A percentile compares a stretch with the other conserved stretches of the same genome.
Conservation (phyloP, 2,329 filamentous ascomycete genomes). For the Drechmeria coniospora region DNA sequence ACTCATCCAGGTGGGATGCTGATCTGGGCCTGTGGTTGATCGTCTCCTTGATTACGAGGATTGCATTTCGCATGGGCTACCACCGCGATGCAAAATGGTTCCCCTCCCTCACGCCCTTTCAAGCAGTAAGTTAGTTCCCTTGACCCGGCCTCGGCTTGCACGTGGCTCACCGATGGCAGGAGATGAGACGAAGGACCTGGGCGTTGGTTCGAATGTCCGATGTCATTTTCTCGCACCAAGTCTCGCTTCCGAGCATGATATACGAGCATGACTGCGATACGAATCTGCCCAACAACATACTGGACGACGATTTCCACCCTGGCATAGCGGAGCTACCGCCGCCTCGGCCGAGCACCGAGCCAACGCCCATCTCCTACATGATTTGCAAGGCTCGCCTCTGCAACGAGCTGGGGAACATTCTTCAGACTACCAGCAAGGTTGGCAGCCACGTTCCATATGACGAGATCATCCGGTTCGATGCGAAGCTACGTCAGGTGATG, state of each 20-base stretch:
- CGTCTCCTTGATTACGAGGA: conserved; percentile 36
- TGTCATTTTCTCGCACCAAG: conserved; percentile 62
- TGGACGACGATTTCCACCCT: conserved; percentile 65
- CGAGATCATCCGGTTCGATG: conserved; percentile 47
- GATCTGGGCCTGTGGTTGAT: conserved; percentile 52
- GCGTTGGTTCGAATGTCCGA: conserved; percentile 58
- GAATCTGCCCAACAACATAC: conserved; percentile 59
- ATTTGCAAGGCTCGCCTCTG: conserved; percentile 57
- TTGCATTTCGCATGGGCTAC: conserved; percentile 57
- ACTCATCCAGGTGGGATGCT: conserved; percentile 56
- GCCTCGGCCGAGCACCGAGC: conserved; percentile 50
- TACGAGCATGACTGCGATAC: conserved; percentile 62
- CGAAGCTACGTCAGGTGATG: conserved; percentile 43
- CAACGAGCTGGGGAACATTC: conserved; percentile 53
- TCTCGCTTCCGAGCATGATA: conserved; percentile 53
- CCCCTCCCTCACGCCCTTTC: conserved; percentile 53
- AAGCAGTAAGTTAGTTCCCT: conserved; percentile 36
- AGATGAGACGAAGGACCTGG: conserved; percentile 58
- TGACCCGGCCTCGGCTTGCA: not conserved
- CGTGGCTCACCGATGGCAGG: conserved; percentile 20
- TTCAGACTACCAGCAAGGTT: conserved; percentile 46
- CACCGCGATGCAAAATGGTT: conserved; percentile 67
- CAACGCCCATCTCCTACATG: conserved; percentile 66
- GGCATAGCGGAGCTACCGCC: conserved; percentile 52
- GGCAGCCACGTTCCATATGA: conserved; percentile 44